Evolutionary conservation across 2,329 filamentous ascomycete genomes (phyloP).

Genomic region (Aspergillus hortae): DNA sequence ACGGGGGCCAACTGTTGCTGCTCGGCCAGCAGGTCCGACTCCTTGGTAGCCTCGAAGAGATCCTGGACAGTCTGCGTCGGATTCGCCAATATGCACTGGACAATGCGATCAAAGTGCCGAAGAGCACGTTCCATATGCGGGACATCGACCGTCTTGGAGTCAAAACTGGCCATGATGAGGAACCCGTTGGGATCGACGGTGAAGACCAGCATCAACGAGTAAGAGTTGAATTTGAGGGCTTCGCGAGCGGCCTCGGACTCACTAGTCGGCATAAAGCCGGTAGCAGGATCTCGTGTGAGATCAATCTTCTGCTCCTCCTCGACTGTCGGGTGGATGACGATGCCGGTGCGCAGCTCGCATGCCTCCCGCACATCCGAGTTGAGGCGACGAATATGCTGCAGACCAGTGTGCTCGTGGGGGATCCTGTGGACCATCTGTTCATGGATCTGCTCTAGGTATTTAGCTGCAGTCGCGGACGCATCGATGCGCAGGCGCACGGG

Average conservation of each 20-base stretch:
- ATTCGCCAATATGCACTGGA: neutral
- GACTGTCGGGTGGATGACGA: conserved; percentile 29
- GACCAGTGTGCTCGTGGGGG: conserved; percentile 56
- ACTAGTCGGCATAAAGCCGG: conserved; percentile 53
- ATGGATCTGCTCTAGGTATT: conserved; percentile 54
- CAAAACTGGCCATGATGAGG: conserved; percentile 61
- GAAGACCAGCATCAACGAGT: conserved; percentile 61
- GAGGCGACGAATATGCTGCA: conserved; percentile 48
- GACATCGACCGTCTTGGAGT: conserved; percentile 52
- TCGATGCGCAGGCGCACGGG: conserved; percentile 14
- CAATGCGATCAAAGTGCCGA: conserved; percentile 40
- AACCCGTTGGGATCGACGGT: conserved; percentile 56
- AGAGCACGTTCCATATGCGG: conserved; percentile 49
- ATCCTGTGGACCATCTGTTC: conserved; percentile 52
- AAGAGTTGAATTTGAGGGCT: conserved; percentile 53
- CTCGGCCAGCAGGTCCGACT: neutral
- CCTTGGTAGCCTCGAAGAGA: neutral
- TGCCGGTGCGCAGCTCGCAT: conserved; percentile 40
- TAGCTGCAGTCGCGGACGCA: conserved; percentile 28
- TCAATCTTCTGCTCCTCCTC: conserved; percentile 8
- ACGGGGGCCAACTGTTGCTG: neutral
- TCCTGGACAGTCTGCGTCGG: neutral
- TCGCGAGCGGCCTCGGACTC: conserved; percentile 58
- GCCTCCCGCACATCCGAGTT: conserved; percentile 41
- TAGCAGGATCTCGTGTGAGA: conserved; percentile 37